A percentile compares a stretch with the other conserved stretches of the same genome.
Conservation (phyloP, 1,284 basidiomycete genomes). For the Prillingera fragicola region DNA sequence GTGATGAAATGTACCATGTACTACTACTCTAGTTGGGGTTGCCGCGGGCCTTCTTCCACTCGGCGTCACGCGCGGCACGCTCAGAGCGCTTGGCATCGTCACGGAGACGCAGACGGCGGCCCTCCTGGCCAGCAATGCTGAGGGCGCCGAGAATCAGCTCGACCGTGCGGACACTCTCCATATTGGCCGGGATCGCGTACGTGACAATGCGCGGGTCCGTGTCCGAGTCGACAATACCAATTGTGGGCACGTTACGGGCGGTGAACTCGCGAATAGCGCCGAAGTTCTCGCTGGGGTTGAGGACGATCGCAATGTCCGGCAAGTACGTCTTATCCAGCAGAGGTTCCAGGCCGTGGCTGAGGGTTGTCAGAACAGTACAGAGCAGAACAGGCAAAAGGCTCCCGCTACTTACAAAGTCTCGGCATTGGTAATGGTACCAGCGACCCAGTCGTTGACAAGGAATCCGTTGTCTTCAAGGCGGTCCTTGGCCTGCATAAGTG, state of each 20-base stretch:
- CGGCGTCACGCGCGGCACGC: background rate
- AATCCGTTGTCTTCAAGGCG: conserved; percentile 70
- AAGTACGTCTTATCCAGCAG: conserved; percentile 59
- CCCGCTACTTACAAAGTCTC: conserved; percentile 57
- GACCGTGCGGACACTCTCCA: conserved; percentile 71
- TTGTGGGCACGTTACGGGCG: conserved; percentile 73
- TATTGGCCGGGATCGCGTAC: conserved; percentile 94
- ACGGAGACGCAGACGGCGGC: conserved; percentile 40
- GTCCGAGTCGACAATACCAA: conserved; percentile 89
- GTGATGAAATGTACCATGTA: no score
- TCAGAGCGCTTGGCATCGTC: conserved; percentile 1
- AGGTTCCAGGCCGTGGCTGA: conserved; percentile 58
- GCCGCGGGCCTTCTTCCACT: no score
- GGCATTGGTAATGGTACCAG: conserved; percentile 89
- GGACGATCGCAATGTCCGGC: conserved; percentile 82
- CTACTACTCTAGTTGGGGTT: no score
- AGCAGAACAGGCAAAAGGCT: background rate
- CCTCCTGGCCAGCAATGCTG: conserved; percentile 84
- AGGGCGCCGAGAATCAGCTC: conserved; percentile 87
- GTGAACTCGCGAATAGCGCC: conserved; percentile 82
- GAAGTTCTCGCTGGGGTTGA: conserved; percentile 79
- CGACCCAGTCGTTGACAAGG: conserved; percentile 84
- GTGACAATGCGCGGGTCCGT: conserved; percentile 94
- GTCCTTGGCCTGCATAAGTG: conserved; percentile 73
- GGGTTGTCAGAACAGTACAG: background rate